These are phyloP conservation scores for Trypanosoma platydactyli DNA, from an alignment of 208 protist species.

Conservation along the genomic window DNA sequence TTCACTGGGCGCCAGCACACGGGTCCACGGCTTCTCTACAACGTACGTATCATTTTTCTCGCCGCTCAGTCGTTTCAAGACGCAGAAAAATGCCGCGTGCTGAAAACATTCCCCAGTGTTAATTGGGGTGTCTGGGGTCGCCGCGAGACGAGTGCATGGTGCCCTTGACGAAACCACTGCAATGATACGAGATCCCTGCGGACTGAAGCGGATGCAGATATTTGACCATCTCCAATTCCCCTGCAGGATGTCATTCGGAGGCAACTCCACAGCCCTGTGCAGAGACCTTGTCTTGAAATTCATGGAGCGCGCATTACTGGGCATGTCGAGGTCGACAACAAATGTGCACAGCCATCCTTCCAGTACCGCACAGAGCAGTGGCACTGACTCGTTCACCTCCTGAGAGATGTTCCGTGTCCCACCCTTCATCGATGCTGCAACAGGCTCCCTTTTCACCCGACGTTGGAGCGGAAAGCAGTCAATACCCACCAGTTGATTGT, in stretches of 20 bases:
- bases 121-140: not conserved
- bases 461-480: conserved; percentile 18
- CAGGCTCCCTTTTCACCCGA: not conserved
- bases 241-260: not conserved
- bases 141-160: not conserved
- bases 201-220: conserved; percentile 18
- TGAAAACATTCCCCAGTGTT: not conserved
- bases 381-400: not conserved
- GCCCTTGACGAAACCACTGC: not conserved
- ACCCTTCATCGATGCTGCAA: not conserved
- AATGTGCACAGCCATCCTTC: conserved; percentile 26
- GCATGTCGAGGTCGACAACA: not conserved
- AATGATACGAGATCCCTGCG: conserved; percentile 16
- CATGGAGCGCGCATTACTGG: conserved; percentile 6
- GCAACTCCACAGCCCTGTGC: conserved; percentile 15
- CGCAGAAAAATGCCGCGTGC: conserved; percentile 13
- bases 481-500: conserved; percentile 21
- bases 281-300: conserved; percentile 6
- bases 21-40: conserved; percentile 21
- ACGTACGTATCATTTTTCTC: conserved; percentile 10
- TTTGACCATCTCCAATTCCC: conserved; percentile 17
- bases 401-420: not conserved
- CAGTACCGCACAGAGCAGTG: conserved; percentile 17
- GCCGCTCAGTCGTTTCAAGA: conserved; percentile 24
- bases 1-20: conserved; percentile 11